phyloP scores from a whole-genome alignment of 495 filamentous ascomycete genomes.

The Darksidea phi region DNA sequence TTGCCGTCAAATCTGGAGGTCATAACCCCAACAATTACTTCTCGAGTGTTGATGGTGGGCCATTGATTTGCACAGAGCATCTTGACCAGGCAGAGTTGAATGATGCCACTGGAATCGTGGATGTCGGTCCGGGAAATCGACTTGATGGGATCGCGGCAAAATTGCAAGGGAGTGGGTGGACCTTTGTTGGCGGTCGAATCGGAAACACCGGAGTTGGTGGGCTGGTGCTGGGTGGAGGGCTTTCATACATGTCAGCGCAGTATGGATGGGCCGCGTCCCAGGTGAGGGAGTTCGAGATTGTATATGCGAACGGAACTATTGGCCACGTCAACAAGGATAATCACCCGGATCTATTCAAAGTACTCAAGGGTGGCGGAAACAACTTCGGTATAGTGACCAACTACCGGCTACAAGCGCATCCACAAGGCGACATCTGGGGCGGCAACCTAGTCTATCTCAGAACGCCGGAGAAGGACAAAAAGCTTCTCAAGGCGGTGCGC shows the following conservation, averaged over 20 bases:
- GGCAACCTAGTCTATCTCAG: slow-evolving; percentile 29
- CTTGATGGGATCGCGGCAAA: slow-evolving; percentile 21
- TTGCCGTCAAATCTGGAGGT: slow-evolving; percentile 33
- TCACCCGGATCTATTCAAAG: slow-evolving; percentile 60
- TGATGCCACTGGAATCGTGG: slow-evolving; percentile 14
- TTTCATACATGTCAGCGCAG: slow-evolving; percentile 37
- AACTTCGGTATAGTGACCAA: slow-evolving; percentile 59
- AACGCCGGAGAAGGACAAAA: slow-evolving; percentile 1
- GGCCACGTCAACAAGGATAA: slow-evolving; percentile 50
- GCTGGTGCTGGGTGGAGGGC: slow-evolving; percentile 26
- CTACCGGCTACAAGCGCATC: slow-evolving; percentile 28
- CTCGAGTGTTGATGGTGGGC: slow-evolving; percentile 24
- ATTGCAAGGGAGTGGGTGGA: slow-evolving; percentile 27
- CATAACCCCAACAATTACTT: slow-evolving; percentile 34
- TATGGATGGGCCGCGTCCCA: slow-evolving; percentile 55
- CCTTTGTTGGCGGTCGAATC: slow-evolving; percentile 24
- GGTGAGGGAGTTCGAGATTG: slow-evolving; percentile 50
- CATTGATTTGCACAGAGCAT: slow-evolving; percentile 27
- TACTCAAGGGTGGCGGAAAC: slow-evolving; percentile 53
- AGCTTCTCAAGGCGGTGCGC: slow-evolving; percentile 28
- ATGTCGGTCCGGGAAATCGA: slow-evolving; percentile 30
- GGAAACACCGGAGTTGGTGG: slow-evolving; percentile 29
- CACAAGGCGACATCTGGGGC: slow-evolving; percentile 23
- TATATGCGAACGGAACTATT: slow-evolving; percentile 55
- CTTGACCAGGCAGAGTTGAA: slow-evolving; percentile 22